Base-by-base conservation (phyloP, 2,329 filamentous ascomycete genomes). In the Cryphonectria radicalis region DNA sequence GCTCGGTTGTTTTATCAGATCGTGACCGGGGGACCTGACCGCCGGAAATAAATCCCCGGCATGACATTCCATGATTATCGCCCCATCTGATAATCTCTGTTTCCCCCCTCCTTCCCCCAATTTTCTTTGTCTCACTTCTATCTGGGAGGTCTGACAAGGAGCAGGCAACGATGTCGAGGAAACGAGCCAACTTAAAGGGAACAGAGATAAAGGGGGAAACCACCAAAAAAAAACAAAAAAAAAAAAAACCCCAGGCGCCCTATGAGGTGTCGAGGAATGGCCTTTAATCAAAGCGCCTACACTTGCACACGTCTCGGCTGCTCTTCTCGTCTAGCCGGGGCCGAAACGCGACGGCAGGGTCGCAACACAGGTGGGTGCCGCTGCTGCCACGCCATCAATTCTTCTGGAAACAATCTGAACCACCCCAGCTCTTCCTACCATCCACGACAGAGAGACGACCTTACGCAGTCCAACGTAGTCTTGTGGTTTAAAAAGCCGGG, bases 61-160 rank as follows among this genome's bases (percentile, higher is more conserved):
- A 42, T 40, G 43, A 14, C n/a, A 35, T 14, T 22, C 28, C 32
- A 35, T n/a, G 37, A 50, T 50, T 53, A 63, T 68, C 40, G 57
- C 67, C 6, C 67, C 67, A 68, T 68, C 67, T 68, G 59, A 68
- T 55, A 55, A 68, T 28, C 50, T 67, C 13, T 53, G 25, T 17
- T 19, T 32, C 28, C 25, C 28, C 25, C 25, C 55, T 8, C 55
- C 25, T 28, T 28, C 14, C 28, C 55, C 55, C 13, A 19, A 32
- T 10, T n/a, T 10, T 32, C 28, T 19, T 35, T 32, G 55, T 59
- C 28, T 35, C 28, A 35, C 22, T 40, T 8, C 2, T n/a, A 35
- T 7, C 1, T 62, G 32, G 32, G 32, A 32, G 32, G 32, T 32
- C 42, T 46, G 5, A 8, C 43, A 6, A 46, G 43, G 46, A n/a